Base-by-base conservation (phyloP, 768 basidiomycete genomes). In the Fomitopsis pulvina region DNA sequence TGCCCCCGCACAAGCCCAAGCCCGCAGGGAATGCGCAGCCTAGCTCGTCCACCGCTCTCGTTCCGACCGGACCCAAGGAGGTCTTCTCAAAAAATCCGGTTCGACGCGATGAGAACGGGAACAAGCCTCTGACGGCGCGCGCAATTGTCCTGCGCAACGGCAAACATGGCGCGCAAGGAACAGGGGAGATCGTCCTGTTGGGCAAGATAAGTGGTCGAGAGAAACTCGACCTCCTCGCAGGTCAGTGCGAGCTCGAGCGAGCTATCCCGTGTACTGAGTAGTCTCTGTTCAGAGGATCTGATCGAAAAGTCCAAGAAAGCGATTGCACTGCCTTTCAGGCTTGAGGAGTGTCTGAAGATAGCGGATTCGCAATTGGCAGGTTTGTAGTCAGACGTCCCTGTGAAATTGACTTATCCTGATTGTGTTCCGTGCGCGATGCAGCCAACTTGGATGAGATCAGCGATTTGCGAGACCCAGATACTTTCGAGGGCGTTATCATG, bases 161-260 rank as follows among this genome's bases (percentile, higher is more conserved):
- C 37, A 89, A 87, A 60, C 67, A 83, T 66, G 87, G 85, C 11
- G 73, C 84, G 25, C 74, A 74, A 47, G 87, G 87, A 37, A 79
- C 80, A 4, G 86, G 86, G 16, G 86, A 88, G 65, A 18, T 88
- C 40, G 63, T 81, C 41, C 64, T 77, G 41, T 69, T 72, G 47
- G 75, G 68, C 22, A 85, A 75, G 60, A 76, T 87, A 54, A 81
- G 75, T 43, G 89, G 89, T 1, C 75, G 85, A 59, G 88, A 90
- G 65, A 90, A 90, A 60, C 71, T 92, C 26, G 86, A 88, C 63
- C 73, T 90, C 22, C 68, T 90, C 26, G 85, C 85, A 57, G 87
- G 89, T 86, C 60, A 51, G 69, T 65, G 28, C 21, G 10, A 8
- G n/a, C n/a, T n/a, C n/a, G n/a, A n/a, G n/a, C n/a, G 10, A 12